phyloP scores from a whole-genome alignment of 495 filamentous ascomycete genomes.

The Xylaria telfairii region DNA sequence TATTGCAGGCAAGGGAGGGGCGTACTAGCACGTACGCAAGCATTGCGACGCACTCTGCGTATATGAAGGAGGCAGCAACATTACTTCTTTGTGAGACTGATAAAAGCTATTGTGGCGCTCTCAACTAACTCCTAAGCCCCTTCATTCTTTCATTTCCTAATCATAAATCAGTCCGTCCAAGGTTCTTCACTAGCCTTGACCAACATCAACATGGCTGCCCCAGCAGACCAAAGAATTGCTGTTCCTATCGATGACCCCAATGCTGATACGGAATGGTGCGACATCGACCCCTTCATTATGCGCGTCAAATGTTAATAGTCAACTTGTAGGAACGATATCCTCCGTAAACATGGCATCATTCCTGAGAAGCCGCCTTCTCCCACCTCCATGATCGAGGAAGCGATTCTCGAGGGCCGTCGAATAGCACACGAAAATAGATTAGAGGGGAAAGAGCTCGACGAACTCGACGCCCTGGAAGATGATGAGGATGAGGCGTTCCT shows the following conservation, averaged over 20 bases:
- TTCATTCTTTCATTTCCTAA: not conserved
- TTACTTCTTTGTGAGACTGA: not conserved
- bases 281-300: slow-evolving; percentile 11
- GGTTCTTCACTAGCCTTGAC: not conserved
- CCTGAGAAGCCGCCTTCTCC: slow-evolving; percentile 95
- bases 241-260: slow-evolving; percentile 95
- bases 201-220: slow-evolving; percentile 78
- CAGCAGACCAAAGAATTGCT: slow-evolving; percentile 65
- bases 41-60: not conserved
- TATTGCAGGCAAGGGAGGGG: not conserved
- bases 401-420: slow-evolving; percentile 78
- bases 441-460: slow-evolving; percentile 91
- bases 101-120: not conserved
- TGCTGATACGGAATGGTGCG: slow-evolving; percentile 96
- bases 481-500: slow-evolving; percentile 90
- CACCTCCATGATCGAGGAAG: slow-evolving; percentile 93
- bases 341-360: slow-evolving; percentile 93
- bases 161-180: not conserved
- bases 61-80: slow-evolving; percentile 18
- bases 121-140: not conserved
- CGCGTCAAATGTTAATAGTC: slow-evolving; percentile 29
- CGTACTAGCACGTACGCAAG: not conserved
- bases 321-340: slow-evolving; percentile 88
- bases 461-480: slow-evolving; percentile 92
- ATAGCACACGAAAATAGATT: slow-evolving; percentile 88